Conservation (phyloP, 2,329 filamentous ascomycete species). For the Stagonosporopsis tanaceti region DNA sequence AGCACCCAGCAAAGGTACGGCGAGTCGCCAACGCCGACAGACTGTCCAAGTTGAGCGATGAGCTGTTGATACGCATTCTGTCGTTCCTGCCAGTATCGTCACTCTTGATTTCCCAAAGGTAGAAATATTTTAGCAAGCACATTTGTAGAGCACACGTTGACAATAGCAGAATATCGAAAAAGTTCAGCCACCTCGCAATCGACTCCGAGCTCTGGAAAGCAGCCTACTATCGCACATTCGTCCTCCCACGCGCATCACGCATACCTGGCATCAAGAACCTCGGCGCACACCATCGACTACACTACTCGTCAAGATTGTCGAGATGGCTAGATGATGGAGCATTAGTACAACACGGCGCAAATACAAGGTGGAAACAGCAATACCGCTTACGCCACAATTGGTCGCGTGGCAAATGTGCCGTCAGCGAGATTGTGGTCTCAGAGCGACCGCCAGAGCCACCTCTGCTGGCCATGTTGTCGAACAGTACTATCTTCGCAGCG, state of each 20-base stretch:
- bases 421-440: constrained; percentile 76
- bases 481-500: constrained; percentile 79
- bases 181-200: constrained; percentile 74
- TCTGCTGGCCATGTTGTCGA: constrained; percentile 77
- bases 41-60: constrained; percentile 80
- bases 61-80: constrained; percentile 84
- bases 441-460: constrained; percentile 62
- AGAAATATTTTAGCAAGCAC: constrained; percentile 18
- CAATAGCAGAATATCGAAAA: constrained; percentile 70
- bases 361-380: constrained; percentile 83
- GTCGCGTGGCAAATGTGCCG: constrained; percentile 80
- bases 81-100: constrained; percentile 75
- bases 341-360: constrained; percentile 58
- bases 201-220: constrained; percentile 93
- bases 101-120: constrained; percentile 71
- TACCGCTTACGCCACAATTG: constrained; percentile 93
- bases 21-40: constrained; percentile 61
- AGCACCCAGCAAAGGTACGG: constrained; percentile 56
- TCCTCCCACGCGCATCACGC: constrained; percentile 78
- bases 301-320: constrained; percentile 64
- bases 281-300: constrained; percentile 48
- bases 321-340: constrained; percentile 70
- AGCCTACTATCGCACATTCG: constrained; percentile 87
- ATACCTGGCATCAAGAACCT: constrained; percentile 70
- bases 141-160: constrained; percentile 9